phyloP scores from a whole-genome alignment of 495 filamentous ascomycete genomes.

The Opeltia flavorubescens region DNA sequence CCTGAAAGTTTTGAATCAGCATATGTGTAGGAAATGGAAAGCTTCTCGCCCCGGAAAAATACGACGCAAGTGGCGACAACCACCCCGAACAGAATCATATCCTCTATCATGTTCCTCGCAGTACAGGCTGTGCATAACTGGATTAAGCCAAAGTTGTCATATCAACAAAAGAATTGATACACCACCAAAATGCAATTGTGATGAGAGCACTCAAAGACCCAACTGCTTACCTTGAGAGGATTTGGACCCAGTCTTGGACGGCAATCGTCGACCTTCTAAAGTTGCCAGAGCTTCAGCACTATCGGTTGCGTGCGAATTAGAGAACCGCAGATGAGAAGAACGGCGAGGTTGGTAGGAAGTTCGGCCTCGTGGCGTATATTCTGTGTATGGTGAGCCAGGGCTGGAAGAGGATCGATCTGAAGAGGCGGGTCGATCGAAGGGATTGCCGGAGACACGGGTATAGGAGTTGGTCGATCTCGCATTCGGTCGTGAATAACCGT shows the following conservation, averaged over 20 bases:
- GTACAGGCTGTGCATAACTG: no score
- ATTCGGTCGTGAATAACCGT: constrained; percentile 2
- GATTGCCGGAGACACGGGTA: constrained; percentile 1
- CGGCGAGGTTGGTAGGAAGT: constrained; percentile 21
- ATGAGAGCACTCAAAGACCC: background rate
- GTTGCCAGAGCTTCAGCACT: background rate
- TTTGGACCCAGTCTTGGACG: background rate
- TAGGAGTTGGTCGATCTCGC: constrained; percentile 13
- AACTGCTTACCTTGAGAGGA: background rate
- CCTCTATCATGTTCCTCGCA: no score
- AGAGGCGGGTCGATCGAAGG: constrained; percentile 1
- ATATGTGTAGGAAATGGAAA: background rate
- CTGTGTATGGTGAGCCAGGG: constrained; percentile 4
- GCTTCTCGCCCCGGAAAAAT: no score
- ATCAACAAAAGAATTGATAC: background rate
- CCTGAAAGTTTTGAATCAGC: background rate
- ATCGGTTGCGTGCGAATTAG: constrained; percentile 7
- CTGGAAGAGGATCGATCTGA: constrained; percentile 2
- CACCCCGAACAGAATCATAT: no score
- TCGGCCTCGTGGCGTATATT: constrained; percentile 1
- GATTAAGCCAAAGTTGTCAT: no score
- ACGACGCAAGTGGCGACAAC: no score
- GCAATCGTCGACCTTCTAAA: constrained; percentile 1
- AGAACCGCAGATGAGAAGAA: constrained; percentile 22
- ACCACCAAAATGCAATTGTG: background rate